These are phyloP conservation scores for Zoysia japonica DNA, from an alignment of 176 grass and related monocot species.

Conservation along the genomic window DNA sequence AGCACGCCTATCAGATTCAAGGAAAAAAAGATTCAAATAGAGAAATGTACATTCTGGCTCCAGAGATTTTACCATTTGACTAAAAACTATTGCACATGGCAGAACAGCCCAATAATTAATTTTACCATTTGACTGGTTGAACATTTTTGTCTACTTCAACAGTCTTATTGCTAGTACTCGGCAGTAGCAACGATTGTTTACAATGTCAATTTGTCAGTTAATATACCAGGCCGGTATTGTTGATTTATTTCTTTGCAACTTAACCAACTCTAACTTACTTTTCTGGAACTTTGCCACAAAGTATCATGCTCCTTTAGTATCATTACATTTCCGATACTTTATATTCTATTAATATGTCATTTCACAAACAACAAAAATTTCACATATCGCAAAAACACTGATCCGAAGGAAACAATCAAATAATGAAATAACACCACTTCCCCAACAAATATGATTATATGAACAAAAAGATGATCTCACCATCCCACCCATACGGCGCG, in stretches of 20 bases:
- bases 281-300: neutral
- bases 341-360: too few species aligned
- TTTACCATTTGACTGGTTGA: neutral
- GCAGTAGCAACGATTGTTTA: neutral
- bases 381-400: neutral
- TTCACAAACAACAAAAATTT: too few species aligned
- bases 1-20: conserved; percentile 7
- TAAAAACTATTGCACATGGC: neutral
- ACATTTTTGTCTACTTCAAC: neutral
- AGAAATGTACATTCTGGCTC: neutral
- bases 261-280: neutral
- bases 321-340: too few species aligned
- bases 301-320: too few species aligned
- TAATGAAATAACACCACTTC: neutral
- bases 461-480: conserved; percentile 38
- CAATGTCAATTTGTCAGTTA: neutral
- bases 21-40: neutral
- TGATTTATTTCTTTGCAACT: neutral
- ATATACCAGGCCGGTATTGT: neutral
- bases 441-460: neutral
- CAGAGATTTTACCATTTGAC: neutral
- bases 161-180: neutral
- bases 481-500: conserved; percentile 88
- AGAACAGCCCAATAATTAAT: neutral
- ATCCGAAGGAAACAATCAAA: too few species aligned